Conservation (phyloP, 345 rosid genomes). For the Eucalyptus erythrocorys region DNA sequence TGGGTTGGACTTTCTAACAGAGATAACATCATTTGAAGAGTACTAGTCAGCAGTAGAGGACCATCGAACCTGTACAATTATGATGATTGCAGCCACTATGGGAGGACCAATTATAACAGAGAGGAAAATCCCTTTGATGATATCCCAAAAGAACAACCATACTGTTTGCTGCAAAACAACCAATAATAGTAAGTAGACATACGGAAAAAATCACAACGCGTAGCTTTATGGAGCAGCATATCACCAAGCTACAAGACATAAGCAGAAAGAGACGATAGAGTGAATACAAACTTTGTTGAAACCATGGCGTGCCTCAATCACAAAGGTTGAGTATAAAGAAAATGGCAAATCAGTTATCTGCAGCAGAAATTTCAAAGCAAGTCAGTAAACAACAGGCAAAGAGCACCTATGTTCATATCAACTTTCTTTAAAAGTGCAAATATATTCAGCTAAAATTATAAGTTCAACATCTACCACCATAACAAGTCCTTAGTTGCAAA, state of each 20-base stretch:
- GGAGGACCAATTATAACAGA: slow-evolving; percentile 82
- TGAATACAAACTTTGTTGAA: slow-evolving; percentile 73
- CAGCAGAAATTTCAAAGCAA: slow-evolving; percentile 1
- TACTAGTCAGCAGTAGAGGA: neutral
- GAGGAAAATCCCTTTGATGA: slow-evolving; percentile 68
- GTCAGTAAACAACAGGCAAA: neutral
- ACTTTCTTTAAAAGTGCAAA: neutral
- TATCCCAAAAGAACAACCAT: slow-evolving; percentile 88
- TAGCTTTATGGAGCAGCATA: neutral
- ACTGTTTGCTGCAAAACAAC: slow-evolving; percentile 75
- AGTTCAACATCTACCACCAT: neutral
- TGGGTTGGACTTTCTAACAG: too few species aligned
- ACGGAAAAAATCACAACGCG: neutral
- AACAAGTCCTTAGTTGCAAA: neutral
- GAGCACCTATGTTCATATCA: neutral
- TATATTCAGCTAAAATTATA: neutral
- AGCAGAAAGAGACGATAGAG: neutral
- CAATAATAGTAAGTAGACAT: neutral
- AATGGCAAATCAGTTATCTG: slow-evolving; percentile 97
- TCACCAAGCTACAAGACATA: neutral
- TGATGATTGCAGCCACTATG: slow-evolving; percentile 70
- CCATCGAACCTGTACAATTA: slow-evolving; percentile 68
- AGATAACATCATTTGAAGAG: neutral
- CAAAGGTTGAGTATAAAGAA: slow-evolving; percentile 93
- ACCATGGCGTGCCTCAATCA: slow-evolving; percentile 96